Percentiles rank a stretch among this genome's conserved stretches.
Conservation (phyloP, 192 early-diverging fungal species). For the Gryganskiella cystojenkinii region DNA sequence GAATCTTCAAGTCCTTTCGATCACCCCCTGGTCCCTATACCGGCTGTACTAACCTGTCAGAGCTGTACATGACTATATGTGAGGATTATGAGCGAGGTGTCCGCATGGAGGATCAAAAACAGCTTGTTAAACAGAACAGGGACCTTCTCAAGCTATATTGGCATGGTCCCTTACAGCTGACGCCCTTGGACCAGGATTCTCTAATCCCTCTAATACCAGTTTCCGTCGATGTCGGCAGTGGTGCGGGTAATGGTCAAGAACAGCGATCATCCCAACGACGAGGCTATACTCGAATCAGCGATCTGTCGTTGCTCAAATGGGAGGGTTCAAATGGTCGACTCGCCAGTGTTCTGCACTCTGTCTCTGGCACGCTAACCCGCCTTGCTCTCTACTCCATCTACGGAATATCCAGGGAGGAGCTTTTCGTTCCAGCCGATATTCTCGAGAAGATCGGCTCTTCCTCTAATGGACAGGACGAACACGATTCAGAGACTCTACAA, state of each 20-base stretch:
- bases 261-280: too few relatives aligned
- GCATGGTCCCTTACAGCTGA: background rate
- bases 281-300: background rate
- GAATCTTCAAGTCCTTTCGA: background rate
- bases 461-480: too few relatives aligned
- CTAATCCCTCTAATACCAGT: background rate
- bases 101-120: background rate
- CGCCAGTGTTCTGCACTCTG: constrained; percentile 1
- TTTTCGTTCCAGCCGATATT: constrained; percentile 5
- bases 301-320: background rate
- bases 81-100: background rate
- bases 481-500: too few relatives aligned
- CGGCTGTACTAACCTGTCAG: background rate
- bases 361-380: background rate
- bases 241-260: too few relatives aligned
- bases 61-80: background rate
- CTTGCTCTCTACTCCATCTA: background rate
- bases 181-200: background rate
- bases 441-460: too few relatives aligned
- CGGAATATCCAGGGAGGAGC: background rate
- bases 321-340: background rate
- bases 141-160: background rate
- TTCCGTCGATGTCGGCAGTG: too few relatives aligned
- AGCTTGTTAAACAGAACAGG: background rate
- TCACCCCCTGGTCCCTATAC: background rate